These are phyloP conservation scores for Phytopythium montanum DNA, from an alignment of 352 stramenopile species.

Conservation along the genomic window DNA sequence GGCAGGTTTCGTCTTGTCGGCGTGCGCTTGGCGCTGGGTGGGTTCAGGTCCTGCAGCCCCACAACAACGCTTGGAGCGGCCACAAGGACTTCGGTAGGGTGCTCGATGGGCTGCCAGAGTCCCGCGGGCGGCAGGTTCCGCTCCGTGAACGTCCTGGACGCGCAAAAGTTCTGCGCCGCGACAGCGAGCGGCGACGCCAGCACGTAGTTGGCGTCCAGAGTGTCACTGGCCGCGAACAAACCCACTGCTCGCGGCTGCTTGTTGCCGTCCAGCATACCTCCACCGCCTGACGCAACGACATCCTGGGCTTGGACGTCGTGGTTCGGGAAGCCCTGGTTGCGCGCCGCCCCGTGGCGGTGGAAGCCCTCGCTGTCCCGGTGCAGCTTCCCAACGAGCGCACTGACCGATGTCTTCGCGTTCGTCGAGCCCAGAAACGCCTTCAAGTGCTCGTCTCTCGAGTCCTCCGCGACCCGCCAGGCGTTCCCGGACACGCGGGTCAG, in stretches of 20 bases:
- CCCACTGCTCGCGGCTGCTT: slow-evolving; percentile 23
- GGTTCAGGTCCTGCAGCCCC: neutral
- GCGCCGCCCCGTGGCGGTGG: slow-evolving; percentile 44
- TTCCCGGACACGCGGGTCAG: slow-evolving; percentile 33
- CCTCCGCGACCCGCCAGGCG: slow-evolving; percentile 31
- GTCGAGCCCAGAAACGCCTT: slow-evolving; percentile 1
- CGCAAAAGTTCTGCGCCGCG: slow-evolving; percentile 53
- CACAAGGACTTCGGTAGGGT: slow-evolving; percentile 11
- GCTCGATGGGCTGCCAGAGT: slow-evolving; percentile 44
- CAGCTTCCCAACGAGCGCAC: slow-evolving; percentile 30
- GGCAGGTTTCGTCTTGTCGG: neutral
- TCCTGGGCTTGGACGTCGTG: slow-evolving; percentile 26
- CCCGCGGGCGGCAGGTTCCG: slow-evolving; percentile 18
- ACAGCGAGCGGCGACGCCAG: slow-evolving; percentile 44
- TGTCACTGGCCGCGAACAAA: slow-evolving; percentile 51
- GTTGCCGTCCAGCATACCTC: neutral
- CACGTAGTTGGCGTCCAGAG: slow-evolving; percentile 71
- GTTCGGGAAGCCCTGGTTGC: slow-evolving; percentile 60
- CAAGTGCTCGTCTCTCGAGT: neutral
- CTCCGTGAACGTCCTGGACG: slow-evolving; percentile 26
- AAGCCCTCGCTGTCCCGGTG: slow-evolving; percentile 51
- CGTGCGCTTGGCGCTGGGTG: neutral
- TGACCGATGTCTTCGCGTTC: slow-evolving; percentile 2
- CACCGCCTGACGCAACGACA: slow-evolving; percentile 10
- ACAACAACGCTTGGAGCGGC: neutral